These are phyloP conservation scores for Trichoderma sp. DNA, from an alignment of 2,329 filamentous ascomycete species.

Conservation along the genomic window DNA sequence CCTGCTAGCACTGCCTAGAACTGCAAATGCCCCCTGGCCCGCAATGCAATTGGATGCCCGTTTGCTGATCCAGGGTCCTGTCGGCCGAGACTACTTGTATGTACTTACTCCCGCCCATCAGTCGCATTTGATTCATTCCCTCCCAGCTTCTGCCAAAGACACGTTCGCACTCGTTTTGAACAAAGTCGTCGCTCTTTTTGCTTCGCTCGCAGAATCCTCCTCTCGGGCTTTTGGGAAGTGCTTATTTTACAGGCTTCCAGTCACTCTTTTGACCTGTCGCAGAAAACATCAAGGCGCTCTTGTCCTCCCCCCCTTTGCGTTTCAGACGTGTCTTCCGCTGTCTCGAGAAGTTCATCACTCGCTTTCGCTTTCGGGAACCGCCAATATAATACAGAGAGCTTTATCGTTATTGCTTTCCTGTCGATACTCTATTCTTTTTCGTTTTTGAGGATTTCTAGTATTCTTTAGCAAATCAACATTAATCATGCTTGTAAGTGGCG, in stretches of 20 bases:
- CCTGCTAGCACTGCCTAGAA: background rate
- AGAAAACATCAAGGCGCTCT: conserved; percentile 11
- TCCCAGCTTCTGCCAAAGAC: background rate
- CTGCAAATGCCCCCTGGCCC: conserved; percentile 5
- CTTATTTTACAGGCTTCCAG: conserved; percentile 24
- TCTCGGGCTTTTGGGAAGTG: conserved; percentile 16
- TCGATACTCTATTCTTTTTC: background rate
- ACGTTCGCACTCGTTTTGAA: conserved; percentile 23
- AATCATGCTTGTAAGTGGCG: conserved; percentile 28
- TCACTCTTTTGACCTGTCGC: conserved; percentile 23
- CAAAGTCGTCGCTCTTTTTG: conserved; percentile 11
- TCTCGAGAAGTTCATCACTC: conserved; percentile 10
- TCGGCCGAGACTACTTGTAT: conserved; percentile 6
- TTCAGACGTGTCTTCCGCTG: background rate
- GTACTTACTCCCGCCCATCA: conserved; percentile 16
- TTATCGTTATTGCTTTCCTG: background rate
- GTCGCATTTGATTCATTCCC: background rate
- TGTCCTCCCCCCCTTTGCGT: background rate
- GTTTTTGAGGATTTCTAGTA: conserved; percentile 13
- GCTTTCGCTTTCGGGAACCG: conserved; percentile 2
- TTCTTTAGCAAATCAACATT: conserved; percentile 9
- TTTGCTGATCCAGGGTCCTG: background rate
- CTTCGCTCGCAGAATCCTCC: background rate
- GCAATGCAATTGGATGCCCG: conserved; percentile 10
- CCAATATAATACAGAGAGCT: background rate